Base-by-base conservation (phyloP, 192 early-diverging fungal species). In the Lunasporangiospora selenospora region DNA sequence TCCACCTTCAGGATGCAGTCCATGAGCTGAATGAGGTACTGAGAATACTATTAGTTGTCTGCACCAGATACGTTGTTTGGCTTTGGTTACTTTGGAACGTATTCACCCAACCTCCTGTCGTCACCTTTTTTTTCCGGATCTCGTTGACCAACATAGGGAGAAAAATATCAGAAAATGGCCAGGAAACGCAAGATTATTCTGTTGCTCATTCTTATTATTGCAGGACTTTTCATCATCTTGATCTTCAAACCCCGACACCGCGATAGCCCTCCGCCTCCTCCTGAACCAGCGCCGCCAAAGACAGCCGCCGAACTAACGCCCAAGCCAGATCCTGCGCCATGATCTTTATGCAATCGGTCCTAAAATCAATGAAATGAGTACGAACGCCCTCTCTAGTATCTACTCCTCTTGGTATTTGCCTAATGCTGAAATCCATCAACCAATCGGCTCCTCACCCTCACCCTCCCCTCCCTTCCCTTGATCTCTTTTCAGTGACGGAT, bases 171-270 rank as follows among this genome's bases (percentile, higher is more conserved):
- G 79, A 90, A 90, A 53, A 89, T 79, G 52, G 80, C 90, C 16
- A 80, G 86, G 37, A 93, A 92, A 41, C 87, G 94, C 59, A 89
- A 94, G 64, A 90, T 90, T 47, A 96, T 98, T 31, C 76, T 94
- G 4, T 62, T 92, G 7, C 82, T 98, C 31, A 86, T 82, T 29
- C 75, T 94, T 2, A 50, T 95, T 23, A 93, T 96, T 30, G 80
- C 89, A 32, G 70, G 92, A 23, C 65, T 98, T 54, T 81, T 98
- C 53, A 79, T 96, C 13, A 81, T 95, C 46, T 75, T 98, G 41
- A 79, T 93, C 46, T 65, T 91, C 58, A 92, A 92, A 27, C 85
- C 85, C 19, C 59, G 53, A 33, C 61, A 44, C 36, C 26, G 29
- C 36, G 40, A 37, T 29, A 41, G 34, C 6, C 45, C 56, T 4